Percentiles rank a stretch among this genome's conserved stretches.
These are phyloP conservation scores for Torulaspora gathmanii DNA, from an alignment of 805 yeast species.

Conservation along the genomic window DNA sequence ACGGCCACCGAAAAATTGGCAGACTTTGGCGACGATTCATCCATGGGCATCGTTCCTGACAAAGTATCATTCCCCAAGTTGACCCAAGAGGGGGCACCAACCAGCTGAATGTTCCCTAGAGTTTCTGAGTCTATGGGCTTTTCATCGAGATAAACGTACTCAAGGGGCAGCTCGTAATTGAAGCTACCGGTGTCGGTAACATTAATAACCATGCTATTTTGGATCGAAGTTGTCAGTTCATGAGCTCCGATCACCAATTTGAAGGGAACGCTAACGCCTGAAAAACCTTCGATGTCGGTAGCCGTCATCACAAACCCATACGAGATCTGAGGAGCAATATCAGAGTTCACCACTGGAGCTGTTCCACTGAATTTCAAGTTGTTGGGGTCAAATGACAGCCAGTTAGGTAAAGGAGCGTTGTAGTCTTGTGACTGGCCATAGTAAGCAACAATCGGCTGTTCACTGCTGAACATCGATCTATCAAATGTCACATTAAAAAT, in stretches of 20 bases:
- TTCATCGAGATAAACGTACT: conserved; percentile 64
- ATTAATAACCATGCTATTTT: conserved; percentile 54
- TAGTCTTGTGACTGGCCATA: conserved; percentile 72
- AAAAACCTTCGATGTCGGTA: conserved; percentile 67
- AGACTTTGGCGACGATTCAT: conserved; percentile 36
- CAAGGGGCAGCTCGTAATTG: conserved; percentile 54
- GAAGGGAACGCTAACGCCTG: conserved; percentile 68
- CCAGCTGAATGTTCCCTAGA: conserved; percentile 48
- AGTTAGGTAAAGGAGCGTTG: conserved; percentile 84
- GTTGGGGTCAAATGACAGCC: conserved; percentile 68
- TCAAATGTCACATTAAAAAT: conserved; percentile 63
- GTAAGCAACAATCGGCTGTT: conserved; percentile 52
- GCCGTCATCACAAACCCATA: conserved; percentile 73
- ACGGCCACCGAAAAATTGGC: conserved; percentile 50
- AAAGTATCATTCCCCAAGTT: conserved; percentile 43
- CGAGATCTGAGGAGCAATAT: conserved; percentile 78
- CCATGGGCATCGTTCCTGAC: conserved; percentile 53
- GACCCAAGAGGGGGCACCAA: conserved; percentile 59
- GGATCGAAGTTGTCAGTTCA: conserved; percentile 61
- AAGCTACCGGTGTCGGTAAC: conserved; percentile 61
- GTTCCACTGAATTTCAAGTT: conserved; percentile 73
- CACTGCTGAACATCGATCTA: conserved; percentile 51
- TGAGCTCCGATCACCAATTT: conserved; percentile 84
- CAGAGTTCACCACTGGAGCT: conserved; percentile 81
- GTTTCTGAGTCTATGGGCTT: conserved; percentile 43